phyloP scores from a whole-genome alignment of 2,329 filamentous ascomycete genomes.

The Elsinoe fawcettii region DNA sequence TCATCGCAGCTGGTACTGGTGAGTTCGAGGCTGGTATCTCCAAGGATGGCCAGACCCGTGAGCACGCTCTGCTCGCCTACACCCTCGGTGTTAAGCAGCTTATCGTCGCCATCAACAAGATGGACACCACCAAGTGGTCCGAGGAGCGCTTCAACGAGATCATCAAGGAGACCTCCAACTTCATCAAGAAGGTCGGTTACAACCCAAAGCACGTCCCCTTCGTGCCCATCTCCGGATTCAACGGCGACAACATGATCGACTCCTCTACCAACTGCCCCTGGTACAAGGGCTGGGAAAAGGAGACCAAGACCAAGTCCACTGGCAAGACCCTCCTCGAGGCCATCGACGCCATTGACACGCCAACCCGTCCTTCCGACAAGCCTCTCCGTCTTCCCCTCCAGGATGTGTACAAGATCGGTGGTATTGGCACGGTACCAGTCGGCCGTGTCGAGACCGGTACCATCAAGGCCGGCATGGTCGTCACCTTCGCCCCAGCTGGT shows the following conservation, averaged over 20 bases:
- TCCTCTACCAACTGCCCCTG: conserved; percentile 89
- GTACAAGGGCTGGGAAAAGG: conserved; percentile 99
- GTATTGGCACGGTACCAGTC: conserved; percentile 99
- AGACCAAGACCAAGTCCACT: conserved; percentile 79
- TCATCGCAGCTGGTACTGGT: conserved; percentile 99
- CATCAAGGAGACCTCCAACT: conserved; percentile 99
- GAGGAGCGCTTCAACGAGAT: conserved; percentile 97
- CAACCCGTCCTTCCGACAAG: conserved; percentile 94
- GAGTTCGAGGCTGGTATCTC: conserved; percentile 99
- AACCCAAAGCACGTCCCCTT: conserved; percentile 98
- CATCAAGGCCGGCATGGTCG: conserved; percentile 84
- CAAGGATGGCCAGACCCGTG: conserved; percentile 99
- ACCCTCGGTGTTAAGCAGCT: conserved; percentile 99
- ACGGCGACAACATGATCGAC: conserved; percentile 99
- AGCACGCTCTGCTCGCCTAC: conserved; percentile 99
- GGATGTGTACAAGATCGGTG: conserved; percentile 99
- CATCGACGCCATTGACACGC: conserved; percentile 91
- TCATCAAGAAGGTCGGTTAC: conserved; percentile 99
- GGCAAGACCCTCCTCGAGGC: conserved; percentile 99
- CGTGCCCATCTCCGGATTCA: conserved; percentile 99
- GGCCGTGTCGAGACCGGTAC: conserved; percentile 99
- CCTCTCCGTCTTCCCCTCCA: conserved; percentile 99
- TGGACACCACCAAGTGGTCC: conserved; percentile 99
- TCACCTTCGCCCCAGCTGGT: conserved; percentile 96
- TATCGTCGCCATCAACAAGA: conserved; percentile 99